These are phyloP conservation scores for Fusarium concolor DNA, from an alignment of 2,329 filamentous ascomycete species.

Conservation along the genomic window DNA sequence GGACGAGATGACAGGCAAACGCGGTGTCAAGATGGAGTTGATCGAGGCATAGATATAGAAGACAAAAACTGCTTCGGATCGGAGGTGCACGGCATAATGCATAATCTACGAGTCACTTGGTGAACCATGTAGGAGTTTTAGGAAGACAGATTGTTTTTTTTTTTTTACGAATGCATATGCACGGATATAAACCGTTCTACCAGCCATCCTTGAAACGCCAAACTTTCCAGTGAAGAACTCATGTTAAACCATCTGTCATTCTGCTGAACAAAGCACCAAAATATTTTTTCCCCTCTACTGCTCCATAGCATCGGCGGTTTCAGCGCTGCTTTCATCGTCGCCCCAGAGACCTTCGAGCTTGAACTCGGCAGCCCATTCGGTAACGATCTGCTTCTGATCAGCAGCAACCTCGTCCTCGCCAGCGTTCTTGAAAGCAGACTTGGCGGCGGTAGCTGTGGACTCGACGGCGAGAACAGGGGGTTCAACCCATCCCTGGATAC, in stretches of 20 bases:
- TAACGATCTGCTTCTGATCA: conserved; percentile 88
- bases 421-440: conserved; percentile 52
- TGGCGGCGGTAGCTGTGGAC: conserved; percentile 46
- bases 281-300: conserved; percentile 51
- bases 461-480: conserved; percentile 75
- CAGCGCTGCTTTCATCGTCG: conserved; percentile 63
- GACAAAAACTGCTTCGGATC: neutral
- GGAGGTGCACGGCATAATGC: conserved; percentile 19
- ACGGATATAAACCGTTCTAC: conserved; percentile 47
- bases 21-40: conserved; percentile 83
- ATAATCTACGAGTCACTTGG: conserved; percentile 31
- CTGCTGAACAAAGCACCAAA: conserved; percentile 31
- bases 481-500: conserved; percentile 92
- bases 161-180: conserved; percentile 46
- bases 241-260: conserved; percentile 45
- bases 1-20: conserved; percentile 96
- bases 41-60: conserved; percentile 52
- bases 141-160: conserved; percentile 43
- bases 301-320: conserved; percentile 63
- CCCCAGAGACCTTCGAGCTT: conserved; percentile 94
- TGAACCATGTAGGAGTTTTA: conserved; percentile 34
- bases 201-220: conserved; percentile 51
- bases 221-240: conserved; percentile 48
- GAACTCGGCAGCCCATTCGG: conserved; percentile 94
- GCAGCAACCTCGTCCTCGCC: conserved; percentile 61